Percentiles rank a stretch among this genome's conserved stretches.
These are phyloP conservation scores for Fomitopsis serialis DNA, from an alignment of 768 basidiomycete species.

Conservation along the genomic window DNA sequence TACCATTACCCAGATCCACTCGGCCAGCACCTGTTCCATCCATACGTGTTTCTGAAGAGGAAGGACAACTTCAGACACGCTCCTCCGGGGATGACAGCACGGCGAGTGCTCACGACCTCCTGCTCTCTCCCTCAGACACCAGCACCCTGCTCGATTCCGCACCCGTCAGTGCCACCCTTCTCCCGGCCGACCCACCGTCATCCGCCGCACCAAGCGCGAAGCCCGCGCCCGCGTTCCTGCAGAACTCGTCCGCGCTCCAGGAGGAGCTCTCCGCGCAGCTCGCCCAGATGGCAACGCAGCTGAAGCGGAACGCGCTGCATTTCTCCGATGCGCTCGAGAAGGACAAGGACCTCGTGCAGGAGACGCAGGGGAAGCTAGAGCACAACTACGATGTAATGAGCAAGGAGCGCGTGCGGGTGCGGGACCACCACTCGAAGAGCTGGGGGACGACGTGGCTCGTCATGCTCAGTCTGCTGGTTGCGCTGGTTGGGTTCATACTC, in stretches of 20 bases:
- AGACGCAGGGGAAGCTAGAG: constrained; percentile 68
- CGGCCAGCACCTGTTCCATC: constrained; percentile 2
- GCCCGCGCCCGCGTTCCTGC: constrained; percentile 24
- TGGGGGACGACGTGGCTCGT: constrained; percentile 52
- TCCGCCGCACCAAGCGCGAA: background rate
- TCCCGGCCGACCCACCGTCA: constrained; percentile 23
- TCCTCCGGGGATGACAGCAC: constrained; percentile 20
- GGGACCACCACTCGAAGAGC: constrained; percentile 40
- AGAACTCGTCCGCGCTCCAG: constrained; percentile 60
- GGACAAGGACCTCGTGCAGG: constrained; percentile 67
- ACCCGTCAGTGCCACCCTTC: constrained; percentile 22
- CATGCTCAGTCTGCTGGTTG: constrained; percentile 50
- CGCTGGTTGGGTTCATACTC: constrained; percentile 60
- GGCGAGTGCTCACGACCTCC: constrained; percentile 29
- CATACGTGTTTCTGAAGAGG: constrained; percentile 8
- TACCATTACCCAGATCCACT: constrained; percentile 39
- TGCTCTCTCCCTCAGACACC: constrained; percentile 34
- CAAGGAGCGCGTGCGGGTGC: constrained; percentile 49
- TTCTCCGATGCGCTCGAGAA: constrained; percentile 69
- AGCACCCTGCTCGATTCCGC: constrained; percentile 9
- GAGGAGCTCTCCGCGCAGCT: constrained; percentile 72
- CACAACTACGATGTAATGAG: constrained; percentile 66
- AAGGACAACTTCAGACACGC: background rate
- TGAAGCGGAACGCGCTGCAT: constrained; percentile 77
- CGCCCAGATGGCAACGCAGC: constrained; percentile 80